Conservation (phyloP, 1,139 yeast genomes). For the Saccharomyces hybrid region DNA sequence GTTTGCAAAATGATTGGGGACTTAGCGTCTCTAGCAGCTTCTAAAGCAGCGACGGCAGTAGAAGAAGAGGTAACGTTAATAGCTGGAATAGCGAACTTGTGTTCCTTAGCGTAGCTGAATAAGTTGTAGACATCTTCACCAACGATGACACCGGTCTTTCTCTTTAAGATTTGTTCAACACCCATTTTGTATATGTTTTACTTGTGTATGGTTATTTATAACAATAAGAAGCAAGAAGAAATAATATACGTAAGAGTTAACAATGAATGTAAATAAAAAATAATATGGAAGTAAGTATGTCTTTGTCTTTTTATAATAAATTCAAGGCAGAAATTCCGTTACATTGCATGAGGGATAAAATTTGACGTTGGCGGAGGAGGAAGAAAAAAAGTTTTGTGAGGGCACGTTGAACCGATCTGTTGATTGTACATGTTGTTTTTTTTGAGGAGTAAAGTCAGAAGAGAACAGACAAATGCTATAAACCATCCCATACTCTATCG, state of each 20-base stretch:
- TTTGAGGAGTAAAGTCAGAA: conserved; percentile 1
- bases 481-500: not conserved
- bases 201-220: not conserved
- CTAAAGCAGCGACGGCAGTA: conserved; percentile 92
- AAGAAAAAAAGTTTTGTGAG: not conserved
- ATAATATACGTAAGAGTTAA: not conserved
- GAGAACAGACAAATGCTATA: not conserved
- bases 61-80: conserved; percentile 97
- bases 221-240: not conserved
- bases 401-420: not conserved
- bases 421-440: not conserved
- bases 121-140: conserved; percentile 94
- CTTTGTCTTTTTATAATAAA: conserved; percentile 1
- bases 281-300: not conserved
- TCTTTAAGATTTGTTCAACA: conserved; percentile 62
- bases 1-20: conserved; percentile 95
- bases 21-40: conserved; percentile 94
- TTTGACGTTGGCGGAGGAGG: not conserved
- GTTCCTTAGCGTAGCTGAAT: conserved; percentile 87
- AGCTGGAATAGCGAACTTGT: conserved; percentile 96
- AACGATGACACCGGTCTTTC: conserved; percentile 96
- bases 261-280: not conserved
- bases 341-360: not conserved
- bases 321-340: not conserved
- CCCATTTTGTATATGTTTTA: conserved; percentile 33